A percentile compares a stretch with the other conserved stretches of the same genome.
Evolutionary conservation across 2,329 filamentous ascomycete species (phyloP).

Genomic region (Cyphellophora europaea): DNA sequence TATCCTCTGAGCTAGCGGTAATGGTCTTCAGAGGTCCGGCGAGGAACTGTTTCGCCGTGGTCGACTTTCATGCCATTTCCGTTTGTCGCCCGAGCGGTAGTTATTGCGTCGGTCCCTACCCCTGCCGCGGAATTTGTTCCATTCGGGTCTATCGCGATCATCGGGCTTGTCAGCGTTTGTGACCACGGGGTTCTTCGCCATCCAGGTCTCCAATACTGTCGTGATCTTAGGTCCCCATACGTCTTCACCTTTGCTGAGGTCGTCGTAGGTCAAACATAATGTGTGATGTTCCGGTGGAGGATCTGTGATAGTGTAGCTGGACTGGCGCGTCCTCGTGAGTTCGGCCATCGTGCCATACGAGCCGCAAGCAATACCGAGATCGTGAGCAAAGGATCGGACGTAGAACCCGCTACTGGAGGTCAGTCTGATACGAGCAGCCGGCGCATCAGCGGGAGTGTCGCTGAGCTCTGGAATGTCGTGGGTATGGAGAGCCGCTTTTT

Average conservation of each 20-base stretch:
- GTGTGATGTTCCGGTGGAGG: slow-evolving; percentile 35
- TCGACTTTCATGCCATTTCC: too few species aligned
- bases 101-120: too few species aligned
- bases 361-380: slow-evolving; percentile 71
- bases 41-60: too few species aligned
- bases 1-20: too few species aligned
- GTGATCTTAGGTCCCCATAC: slow-evolving; percentile 73
- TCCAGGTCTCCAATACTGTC: slow-evolving; percentile 45
- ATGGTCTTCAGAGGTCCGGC: too few species aligned
- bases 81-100: too few species aligned
- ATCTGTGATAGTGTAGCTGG: slow-evolving; percentile 48
- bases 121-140: slow-evolving; percentile 1
- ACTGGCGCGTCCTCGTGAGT: slow-evolving; percentile 71
- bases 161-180: slow-evolving; percentile 3
- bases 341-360: slow-evolving; percentile 82
- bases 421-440: slow-evolving; percentile 76
- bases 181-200: slow-evolving; percentile 27
- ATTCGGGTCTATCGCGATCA: slow-evolving; percentile 7
- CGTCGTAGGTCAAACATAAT: slow-evolving; percentile 63
- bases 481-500: slow-evolving; percentile 19
- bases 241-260: slow-evolving; percentile 65
- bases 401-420: slow-evolving; percentile 96
- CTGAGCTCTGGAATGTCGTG: slow-evolving; percentile 14
- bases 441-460: slow-evolving; percentile 29
- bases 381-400: slow-evolving; percentile 85